These are phyloP conservation scores for Mychonastes homosphaera DNA, from an alignment of 139 green algal genomes.

Conservation along the genomic window DNA sequence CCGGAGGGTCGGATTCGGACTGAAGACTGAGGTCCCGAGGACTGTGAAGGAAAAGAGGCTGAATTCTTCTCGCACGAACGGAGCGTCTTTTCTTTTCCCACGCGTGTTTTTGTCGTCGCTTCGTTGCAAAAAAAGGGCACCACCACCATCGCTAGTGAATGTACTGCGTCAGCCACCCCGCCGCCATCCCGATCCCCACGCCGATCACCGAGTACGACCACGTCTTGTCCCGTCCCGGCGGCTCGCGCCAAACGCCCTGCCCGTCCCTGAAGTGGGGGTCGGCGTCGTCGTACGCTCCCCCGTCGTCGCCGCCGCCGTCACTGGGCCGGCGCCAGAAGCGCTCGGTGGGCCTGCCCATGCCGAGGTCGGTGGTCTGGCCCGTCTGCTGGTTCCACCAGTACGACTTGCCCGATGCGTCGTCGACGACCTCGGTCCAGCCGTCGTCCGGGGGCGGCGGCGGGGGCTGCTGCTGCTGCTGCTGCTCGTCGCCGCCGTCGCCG, in stretches of 20 bases:
- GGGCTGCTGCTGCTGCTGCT: background rate
- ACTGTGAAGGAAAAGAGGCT: too few relatives aligned
- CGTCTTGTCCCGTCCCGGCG: background rate
- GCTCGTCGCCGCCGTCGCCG: too few relatives aligned
- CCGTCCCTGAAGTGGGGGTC: slow-evolving; percentile 17
- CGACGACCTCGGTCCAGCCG: slow-evolving; percentile 19
- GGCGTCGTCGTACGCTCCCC: background rate
- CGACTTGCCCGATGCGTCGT: background rate
- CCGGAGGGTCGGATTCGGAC: too few relatives aligned
- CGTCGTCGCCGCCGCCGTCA: slow-evolving; percentile 2
- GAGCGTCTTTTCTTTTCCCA: too few relatives aligned
- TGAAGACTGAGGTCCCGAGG: too few relatives aligned
- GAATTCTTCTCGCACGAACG: too few relatives aligned
- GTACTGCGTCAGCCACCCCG: slow-evolving; percentile 17
- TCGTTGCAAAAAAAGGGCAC: too few relatives aligned
- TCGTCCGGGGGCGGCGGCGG: background rate
- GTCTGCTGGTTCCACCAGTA: slow-evolving; percentile 24
- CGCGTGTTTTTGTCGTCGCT: too few relatives aligned
- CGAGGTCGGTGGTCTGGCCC: slow-evolving; percentile 18
- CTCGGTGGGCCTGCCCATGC: slow-evolving; percentile 2
- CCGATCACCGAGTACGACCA: slow-evolving; percentile 13
- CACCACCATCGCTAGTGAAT: too few relatives aligned
- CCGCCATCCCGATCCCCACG: slow-evolving; percentile 8
- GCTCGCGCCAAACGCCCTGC: slow-evolving; percentile 7
- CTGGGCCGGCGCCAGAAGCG: slow-evolving; percentile 8